Conservation (phyloP, 2,329 filamentous ascomycete species). For the Aspergillus carbonarius region DNA sequence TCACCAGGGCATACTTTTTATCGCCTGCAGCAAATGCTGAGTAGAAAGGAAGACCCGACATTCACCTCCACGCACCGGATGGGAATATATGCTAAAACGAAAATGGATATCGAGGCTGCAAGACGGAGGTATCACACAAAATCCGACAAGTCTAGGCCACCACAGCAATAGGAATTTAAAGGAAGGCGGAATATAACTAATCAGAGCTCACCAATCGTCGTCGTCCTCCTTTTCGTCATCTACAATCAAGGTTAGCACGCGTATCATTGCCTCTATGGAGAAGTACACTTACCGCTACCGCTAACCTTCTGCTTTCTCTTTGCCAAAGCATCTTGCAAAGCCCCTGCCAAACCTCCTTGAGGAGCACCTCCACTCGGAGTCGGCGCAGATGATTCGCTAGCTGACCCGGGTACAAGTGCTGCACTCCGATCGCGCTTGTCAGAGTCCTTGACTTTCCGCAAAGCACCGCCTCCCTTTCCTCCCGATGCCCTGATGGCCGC, state of each 20-base stretch:
- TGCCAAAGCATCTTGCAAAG: slow-evolving; percentile 72
- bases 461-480: slow-evolving; percentile 50
- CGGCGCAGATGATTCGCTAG: slow-evolving; percentile 62
- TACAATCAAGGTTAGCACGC: slow-evolving; percentile 30
- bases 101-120: slow-evolving; percentile 6
- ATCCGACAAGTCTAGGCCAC: slow-evolving; percentile 13
- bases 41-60: background rate
- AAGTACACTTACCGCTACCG: slow-evolving; percentile 75
- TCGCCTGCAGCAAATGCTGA: background rate
- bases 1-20: background rate
- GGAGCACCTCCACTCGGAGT: slow-evolving; percentile 52
- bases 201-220: slow-evolving; percentile 43
- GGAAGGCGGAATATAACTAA: background rate
- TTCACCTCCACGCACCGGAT: background rate
- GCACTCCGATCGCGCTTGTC: slow-evolving; percentile 50
- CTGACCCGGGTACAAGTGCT: slow-evolving; percentile 45
- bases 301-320: slow-evolving; percentile 92
- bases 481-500: slow-evolving; percentile 55
- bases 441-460: slow-evolving; percentile 47
- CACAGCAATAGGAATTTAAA: background rate
- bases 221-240: slow-evolving; percentile 49
- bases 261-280: background rate
- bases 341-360: slow-evolving; percentile 71
- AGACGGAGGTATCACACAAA: slow-evolving; percentile 15
- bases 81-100: slow-evolving; percentile 5